Base-by-base conservation (phyloP, 331 rosid genomes). In the Erythrophleum ivorense region DNA sequence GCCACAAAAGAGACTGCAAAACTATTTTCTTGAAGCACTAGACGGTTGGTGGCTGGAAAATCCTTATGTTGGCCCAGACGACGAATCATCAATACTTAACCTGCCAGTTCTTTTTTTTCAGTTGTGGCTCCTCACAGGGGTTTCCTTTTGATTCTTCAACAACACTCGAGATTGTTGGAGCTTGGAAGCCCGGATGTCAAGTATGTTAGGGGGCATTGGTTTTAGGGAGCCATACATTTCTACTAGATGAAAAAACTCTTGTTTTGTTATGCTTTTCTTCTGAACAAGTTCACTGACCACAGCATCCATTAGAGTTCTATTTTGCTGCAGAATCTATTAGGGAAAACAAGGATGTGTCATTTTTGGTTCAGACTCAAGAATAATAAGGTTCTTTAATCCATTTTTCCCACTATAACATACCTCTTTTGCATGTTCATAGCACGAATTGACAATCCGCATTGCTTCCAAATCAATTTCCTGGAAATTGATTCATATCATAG, bases 391-490 rank as follows among this genome's bases (percentile, higher is more conserved):
- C 24, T 36, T 21, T 53, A 38, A 72, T 77, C 76, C 83, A 19
- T 52, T 57, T 33, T 24, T 69, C 11, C 50, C 67, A 72, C 62
- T 31, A 46, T 18, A 54, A 63, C 76, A 43, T 82, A 93, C 98
- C 98, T 87, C 94, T 84, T 92, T 95, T 9, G 99, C 94, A 9
- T 88, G 94, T 81, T 91, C 98, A 83, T 95, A 92, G 78, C 99
- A 91, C 75, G 21, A 11, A 80, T 87, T 86, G 66, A 95, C 83
- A 69, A 92, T 92, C 85, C 71, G 83, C 89, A 88, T 60, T 77
- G 97, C 98, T 85, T 92, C 94, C 80, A 82, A 63, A 86, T 95
- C 99, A 59, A 95, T 91, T 50, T 92, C 94, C 99, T 95, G 90
- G 64, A 65, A 83, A 81, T 58, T 50, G 71, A 86, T 81, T 52